These are phyloP conservation scores for Helicosporidium sp. DNA, from an alignment of 139 green algal genomes.

Conservation along the genomic window DNA sequence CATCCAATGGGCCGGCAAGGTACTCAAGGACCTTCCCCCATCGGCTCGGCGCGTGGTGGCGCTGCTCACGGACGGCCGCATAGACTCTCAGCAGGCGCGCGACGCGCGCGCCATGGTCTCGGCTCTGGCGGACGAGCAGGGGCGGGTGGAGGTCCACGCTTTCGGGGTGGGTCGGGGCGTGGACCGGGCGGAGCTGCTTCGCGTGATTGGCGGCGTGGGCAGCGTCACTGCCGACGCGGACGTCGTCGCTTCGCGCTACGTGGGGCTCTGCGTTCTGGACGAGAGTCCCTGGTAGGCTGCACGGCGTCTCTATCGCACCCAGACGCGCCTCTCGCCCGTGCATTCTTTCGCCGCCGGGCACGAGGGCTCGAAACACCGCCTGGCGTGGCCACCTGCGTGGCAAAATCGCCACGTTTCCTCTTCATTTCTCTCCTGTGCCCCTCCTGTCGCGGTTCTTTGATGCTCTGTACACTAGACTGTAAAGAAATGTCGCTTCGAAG, in stretches of 20 bases:
- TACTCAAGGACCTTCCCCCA: slow-evolving; percentile 23
- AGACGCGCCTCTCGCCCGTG: too few species aligned
- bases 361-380: too few species aligned
- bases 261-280: slow-evolving; percentile 36
- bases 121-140: slow-evolving; percentile 37
- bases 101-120: slow-evolving; percentile 23
- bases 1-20: slow-evolving; percentile 32
- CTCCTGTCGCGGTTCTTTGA: too few species aligned
- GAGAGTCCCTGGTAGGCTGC: slow-evolving; percentile 42
- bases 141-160: slow-evolving; percentile 27
- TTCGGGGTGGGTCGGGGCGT: slow-evolving; percentile 57
- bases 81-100: slow-evolving; percentile 24
- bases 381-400: too few species aligned
- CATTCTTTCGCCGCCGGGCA: too few species aligned
- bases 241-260: slow-evolving; percentile 10
- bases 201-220: slow-evolving; percentile 22
- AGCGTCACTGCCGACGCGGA: not conserved
- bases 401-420: too few species aligned
- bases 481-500: not conserved
- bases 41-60: slow-evolving; percentile 19
- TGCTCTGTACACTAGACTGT: too few species aligned
- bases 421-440: too few species aligned
- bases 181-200: slow-evolving; percentile 34
- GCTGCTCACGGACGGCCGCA: slow-evolving; percentile 42
- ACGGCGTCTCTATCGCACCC: too few species aligned